Evolutionary conservation across 768 basidiomycete species (phyloP).

Genomic region (Mycena capillaripes): DNA sequence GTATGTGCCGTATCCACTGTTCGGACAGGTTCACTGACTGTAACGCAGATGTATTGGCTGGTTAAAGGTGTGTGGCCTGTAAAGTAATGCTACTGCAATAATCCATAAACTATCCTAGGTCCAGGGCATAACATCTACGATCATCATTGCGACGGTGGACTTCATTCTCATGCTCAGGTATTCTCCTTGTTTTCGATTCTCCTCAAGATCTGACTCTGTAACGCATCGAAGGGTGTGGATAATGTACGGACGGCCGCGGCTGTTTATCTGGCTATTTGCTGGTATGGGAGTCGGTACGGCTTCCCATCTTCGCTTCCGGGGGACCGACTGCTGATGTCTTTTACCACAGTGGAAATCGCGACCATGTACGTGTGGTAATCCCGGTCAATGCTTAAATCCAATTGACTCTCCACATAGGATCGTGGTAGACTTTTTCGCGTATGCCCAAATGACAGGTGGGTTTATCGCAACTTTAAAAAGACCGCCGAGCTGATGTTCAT

Average conservation of each 20-base stretch:
- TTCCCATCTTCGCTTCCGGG: neutral
- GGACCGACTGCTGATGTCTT: neutral
- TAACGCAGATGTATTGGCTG: constrained; percentile 2
- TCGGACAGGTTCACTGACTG: neutral
- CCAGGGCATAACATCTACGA: neutral
- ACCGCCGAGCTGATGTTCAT: neutral
- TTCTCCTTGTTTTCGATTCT: neutral
- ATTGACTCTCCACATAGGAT: neutral
- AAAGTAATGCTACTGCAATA: neutral
- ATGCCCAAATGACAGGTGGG: constrained; percentile 12
- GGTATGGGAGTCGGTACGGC: neutral
- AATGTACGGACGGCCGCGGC: constrained; percentile 4
- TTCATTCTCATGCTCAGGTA: neutral
- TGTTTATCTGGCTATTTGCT: constrained; percentile 13
- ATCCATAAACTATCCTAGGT: neutral
- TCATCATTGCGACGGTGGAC: neutral
- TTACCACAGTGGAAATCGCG: neutral
- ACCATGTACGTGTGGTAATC: neutral
- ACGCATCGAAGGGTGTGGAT: constrained; percentile 19
- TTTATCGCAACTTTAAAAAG: too few species aligned
- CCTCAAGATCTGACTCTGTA: neutral
- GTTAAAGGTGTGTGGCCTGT: neutral
- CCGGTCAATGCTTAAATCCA: too few species aligned
- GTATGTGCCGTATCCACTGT: constrained; percentile 7
- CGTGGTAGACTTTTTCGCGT: constrained; percentile 18